These are phyloP conservation scores for Neurospora tetraspora DNA, from an alignment of 495 filamentous ascomycete species.

Conservation along the genomic window DNA sequence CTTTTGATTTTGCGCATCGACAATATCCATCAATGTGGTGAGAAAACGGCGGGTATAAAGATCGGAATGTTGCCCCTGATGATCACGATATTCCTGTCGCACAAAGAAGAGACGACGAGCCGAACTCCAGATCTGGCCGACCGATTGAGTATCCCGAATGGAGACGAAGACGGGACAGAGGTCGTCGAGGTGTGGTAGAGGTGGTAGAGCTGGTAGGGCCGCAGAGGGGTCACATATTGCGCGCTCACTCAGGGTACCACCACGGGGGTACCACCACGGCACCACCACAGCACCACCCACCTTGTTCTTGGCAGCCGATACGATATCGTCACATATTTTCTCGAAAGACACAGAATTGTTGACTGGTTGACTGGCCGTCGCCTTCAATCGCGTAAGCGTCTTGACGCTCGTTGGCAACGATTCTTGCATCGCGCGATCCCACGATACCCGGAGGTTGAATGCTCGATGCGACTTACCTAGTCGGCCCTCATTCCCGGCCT, in stretches of 20 bases:
- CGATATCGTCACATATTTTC: background rate
- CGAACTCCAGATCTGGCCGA: background rate
- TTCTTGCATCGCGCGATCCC: background rate
- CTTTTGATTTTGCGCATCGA: background rate
- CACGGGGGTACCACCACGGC: background rate
- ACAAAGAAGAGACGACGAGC: background rate
- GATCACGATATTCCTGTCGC: background rate
- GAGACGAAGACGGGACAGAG: background rate
- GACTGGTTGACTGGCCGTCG: background rate
- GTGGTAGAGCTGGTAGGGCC: background rate
- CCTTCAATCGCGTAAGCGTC: background rate
- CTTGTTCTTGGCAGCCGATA: background rate
- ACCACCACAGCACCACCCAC: background rate
- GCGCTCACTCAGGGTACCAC: background rate
- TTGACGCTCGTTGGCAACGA: background rate
- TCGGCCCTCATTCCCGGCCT: background rate
- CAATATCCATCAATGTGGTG: background rate
- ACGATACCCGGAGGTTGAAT: background rate
- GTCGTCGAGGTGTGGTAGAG: background rate
- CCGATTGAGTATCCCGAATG: background rate
- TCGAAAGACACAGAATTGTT: background rate
- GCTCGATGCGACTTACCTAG: background rate
- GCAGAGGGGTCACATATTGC: background rate
- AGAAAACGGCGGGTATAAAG: background rate
- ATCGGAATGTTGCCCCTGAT: background rate